Percentiles rank a stretch among this genome's conserved stretches.
These are phyloP conservation scores for Fusarium abutilonis DNA, from an alignment of 2,329 filamentous ascomycete species.

Conservation along the genomic window DNA sequence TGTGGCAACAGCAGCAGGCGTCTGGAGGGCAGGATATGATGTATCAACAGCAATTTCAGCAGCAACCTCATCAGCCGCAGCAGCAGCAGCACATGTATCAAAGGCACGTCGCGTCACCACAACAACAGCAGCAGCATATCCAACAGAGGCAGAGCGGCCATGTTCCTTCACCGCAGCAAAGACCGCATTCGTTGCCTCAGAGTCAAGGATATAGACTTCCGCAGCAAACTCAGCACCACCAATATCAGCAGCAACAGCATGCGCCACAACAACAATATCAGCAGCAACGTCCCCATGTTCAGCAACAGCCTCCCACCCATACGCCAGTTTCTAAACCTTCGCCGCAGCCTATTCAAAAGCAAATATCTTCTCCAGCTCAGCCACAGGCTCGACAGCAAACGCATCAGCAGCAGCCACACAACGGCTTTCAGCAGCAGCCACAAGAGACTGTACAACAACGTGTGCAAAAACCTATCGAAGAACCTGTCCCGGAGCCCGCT, in stretches of 20 bases:
- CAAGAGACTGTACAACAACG: conserved; percentile 33
- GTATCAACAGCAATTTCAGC: conserved; percentile 47
- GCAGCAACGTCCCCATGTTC: conserved; percentile 25
- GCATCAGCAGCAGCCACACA: conserved; percentile 27
- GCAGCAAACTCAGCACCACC: conserved; percentile 32
- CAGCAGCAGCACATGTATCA: conserved; percentile 46
- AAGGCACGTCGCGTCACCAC: conserved; percentile 44
- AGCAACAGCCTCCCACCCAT: conserved; percentile 21
- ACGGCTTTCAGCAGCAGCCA: conserved; percentile 18
- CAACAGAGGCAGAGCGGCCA: conserved; percentile 34
- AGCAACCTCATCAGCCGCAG: conserved; percentile 47
- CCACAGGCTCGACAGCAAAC: conserved; percentile 32
- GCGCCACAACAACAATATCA: conserved; percentile 33
- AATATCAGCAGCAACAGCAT: conserved; percentile 29
- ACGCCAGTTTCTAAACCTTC: conserved; percentile 9
- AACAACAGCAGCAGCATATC: conserved; percentile 39
- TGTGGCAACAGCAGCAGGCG: conserved; percentile 50
- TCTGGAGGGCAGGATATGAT: conserved; percentile 39
- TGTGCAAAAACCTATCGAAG: conserved; percentile 28
- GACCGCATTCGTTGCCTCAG: conserved; percentile 37
- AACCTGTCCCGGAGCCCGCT: conserved; percentile 25
- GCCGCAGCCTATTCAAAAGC: conserved; percentile 27
- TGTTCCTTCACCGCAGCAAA: conserved; percentile 38
- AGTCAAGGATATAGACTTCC: conserved; percentile 38
- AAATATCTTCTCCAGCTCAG: conserved; percentile 18